Conservation (phyloP, 2,329 filamentous ascomycete genomes). For the Nectriaceae sp. region DNA sequence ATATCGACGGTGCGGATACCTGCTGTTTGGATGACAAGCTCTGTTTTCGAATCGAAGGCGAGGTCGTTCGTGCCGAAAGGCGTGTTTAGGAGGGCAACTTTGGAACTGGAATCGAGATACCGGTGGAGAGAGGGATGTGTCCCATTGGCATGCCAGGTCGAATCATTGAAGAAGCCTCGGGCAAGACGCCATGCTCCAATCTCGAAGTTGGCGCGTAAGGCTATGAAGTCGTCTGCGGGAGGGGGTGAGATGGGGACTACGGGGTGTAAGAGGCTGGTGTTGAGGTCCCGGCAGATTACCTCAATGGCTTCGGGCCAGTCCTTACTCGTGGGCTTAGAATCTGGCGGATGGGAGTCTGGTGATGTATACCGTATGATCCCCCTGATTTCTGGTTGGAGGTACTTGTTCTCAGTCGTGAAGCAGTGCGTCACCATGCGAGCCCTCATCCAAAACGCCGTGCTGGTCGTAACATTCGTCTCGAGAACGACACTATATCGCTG, state of each 20-base stretch:
- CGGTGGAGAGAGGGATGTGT: conserved; percentile 39
- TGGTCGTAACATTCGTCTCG: conserved; percentile 56
- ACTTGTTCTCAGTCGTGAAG: conserved; percentile 35
- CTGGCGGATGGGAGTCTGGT: accelerated
- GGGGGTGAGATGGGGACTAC: conserved; percentile 37
- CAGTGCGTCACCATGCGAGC: conserved; percentile 49
- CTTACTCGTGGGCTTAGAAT: conserved; percentile 37
- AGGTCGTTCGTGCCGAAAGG: conserved; percentile 31
- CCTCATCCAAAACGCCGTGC: conserved; percentile 63
- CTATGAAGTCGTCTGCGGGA: conserved; percentile 41
- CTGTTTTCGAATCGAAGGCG: conserved; percentile 28
- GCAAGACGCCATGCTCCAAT: conserved; percentile 55
- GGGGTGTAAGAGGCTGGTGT: conserved; percentile 48
- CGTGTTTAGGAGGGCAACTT: conserved; percentile 7
- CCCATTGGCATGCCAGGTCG: conserved; percentile 46
- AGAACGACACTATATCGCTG: conserved; percentile 72
- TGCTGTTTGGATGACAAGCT: conserved; percentile 50
- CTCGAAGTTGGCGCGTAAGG: conserved; percentile 55
- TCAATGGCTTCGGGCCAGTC: conserved; percentile 52
- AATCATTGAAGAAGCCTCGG: conserved; percentile 57
- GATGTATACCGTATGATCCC: conserved; percentile 34
- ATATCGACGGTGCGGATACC: conserved; percentile 57
- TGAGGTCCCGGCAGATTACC: conserved; percentile 54
- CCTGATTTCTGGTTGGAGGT: conserved; percentile 32
- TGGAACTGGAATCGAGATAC: conserved; percentile 29